phyloP scores from a whole-genome alignment of 169 alveolate genomes.

The Cryptosporidium sp. region DNA sequence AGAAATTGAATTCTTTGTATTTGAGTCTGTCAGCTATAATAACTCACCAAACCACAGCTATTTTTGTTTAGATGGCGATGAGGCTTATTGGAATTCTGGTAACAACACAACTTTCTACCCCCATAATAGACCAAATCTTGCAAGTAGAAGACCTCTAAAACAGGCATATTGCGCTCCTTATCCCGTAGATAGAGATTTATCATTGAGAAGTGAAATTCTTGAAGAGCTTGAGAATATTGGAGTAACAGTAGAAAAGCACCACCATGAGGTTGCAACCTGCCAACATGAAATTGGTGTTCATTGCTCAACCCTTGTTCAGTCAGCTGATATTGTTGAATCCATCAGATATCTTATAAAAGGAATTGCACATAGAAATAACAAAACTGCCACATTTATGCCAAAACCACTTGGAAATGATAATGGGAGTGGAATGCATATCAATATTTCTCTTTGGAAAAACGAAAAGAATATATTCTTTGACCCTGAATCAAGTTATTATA shows the following conservation, averaged over 20 bases:
- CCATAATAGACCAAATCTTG: constrained; percentile 68
- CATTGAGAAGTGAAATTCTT: constrained; percentile 80
- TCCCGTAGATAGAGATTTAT: constrained; percentile 81
- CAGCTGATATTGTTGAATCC: constrained; percentile 81
- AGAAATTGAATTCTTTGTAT: constrained; percentile 85
- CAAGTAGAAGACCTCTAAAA: constrained; percentile 76
- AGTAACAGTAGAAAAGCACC: constrained; percentile 84
- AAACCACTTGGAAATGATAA: constrained; percentile 83
- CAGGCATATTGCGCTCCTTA: constrained; percentile 81
- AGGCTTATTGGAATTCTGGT: constrained; percentile 79
- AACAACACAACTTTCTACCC: constrained; percentile 5
- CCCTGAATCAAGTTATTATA: constrained; percentile 78
- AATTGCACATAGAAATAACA: constrained; percentile 79
- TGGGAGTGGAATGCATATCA: constrained; percentile 86
- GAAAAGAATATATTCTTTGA: constrained; percentile 83
- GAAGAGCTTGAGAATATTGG: constrained; percentile 77
- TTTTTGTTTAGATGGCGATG: constrained; percentile 77
- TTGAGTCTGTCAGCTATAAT: constrained; percentile 80
- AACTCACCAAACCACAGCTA: constrained; percentile 77
- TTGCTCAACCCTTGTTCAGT: constrained; percentile 76
- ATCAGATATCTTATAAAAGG: constrained; percentile 82
- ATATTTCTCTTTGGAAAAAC: constrained; percentile 85
- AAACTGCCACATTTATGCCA: constrained; percentile 87
- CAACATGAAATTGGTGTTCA: constrained; percentile 85
- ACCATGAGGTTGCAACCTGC: constrained; percentile 87